Evolutionary conservation across 1,284 basidiomycete genomes (phyloP), one percentile per base, ranked within the genome.

Genomic region (Cerioporus squamosus): DNA sequence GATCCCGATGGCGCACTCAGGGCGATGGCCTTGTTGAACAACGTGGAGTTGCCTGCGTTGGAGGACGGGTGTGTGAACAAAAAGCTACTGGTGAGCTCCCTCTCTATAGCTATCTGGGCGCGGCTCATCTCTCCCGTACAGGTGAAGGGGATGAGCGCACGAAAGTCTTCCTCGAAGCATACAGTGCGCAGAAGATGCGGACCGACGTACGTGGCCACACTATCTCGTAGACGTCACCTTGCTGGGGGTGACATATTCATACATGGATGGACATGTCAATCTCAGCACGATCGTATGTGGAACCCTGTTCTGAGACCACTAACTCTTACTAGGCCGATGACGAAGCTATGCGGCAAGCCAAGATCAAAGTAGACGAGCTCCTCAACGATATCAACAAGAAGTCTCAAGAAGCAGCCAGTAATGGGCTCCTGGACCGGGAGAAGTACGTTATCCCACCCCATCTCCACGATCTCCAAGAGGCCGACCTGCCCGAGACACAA

Each of bases 121-220:
- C 75, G 68, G 72, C 66, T 64, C 78, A 74, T 78, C 82, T 48
- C 10, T 38, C 29, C 23, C 55, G 51, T 55, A 40, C 68, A 93
- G 91, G 85, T 95, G 55, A 97, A 96, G 77, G 93, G 47, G 95
- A 98, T 71, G 94, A 97, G 75, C 95, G 95, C 75, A 97, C 94
- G 0, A 88, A 87, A 55, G 80, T 85, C 17, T 95, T 95, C 68
- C 74, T 98, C 59, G 92, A 97, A 63, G 89, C 91, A 40, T 96
- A 94, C 70, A 82, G 87, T 53, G 81, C 88, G 20, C 88, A 91
- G 63, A 84, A 91, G 57, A 90, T 93, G 79, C 77, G 84, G 42
- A 92, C 90, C 14, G 91, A 92, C 70, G 94, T 95, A 68, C 69
- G 87, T 77, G 56, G 40, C 45, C 46, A 63, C 44, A 50, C 33